phyloP scores from a whole-genome alignment of 2,329 filamentous ascomycete genomes.

The Huntiella decipiens region DNA sequence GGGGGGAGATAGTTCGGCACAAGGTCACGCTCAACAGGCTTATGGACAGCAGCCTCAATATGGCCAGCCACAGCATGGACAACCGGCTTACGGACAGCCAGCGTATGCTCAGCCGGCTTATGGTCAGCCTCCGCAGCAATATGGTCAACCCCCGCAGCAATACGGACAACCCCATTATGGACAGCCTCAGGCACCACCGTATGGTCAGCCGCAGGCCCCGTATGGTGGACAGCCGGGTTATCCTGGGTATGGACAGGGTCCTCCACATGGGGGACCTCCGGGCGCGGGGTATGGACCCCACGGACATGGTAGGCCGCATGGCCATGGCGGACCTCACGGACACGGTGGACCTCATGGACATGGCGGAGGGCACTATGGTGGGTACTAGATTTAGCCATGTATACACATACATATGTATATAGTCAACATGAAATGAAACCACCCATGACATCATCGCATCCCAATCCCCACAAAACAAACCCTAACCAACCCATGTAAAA shows the following conservation, averaged over 20 bases:
- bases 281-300: not conserved
- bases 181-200: not conserved
- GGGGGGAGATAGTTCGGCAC: not conserved
- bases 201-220: not conserved
- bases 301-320: not conserved
- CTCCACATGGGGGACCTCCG: not conserved
- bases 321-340: not conserved
- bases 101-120: not conserved
- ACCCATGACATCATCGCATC: no score
- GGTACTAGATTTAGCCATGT: not conserved
- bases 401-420: no score
- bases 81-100: constrained; percentile 3
- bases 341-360: not conserved
- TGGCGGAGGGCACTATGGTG: not conserved
- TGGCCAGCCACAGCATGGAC: constrained; percentile 1
- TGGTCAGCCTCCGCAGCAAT: not conserved
- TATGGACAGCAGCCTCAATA: constrained; percentile 1
- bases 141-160: not conserved
- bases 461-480: no score
- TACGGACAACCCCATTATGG: not conserved
- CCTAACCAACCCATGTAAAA: no score
- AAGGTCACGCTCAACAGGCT: not conserved
- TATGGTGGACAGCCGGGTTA: not conserved
- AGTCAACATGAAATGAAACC: no score
- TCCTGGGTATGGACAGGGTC: not conserved